Percentiles rank a stretch among this genome's conserved stretches.
Conservation (phyloP, 805 yeast genomes). For the Metschnikowia sp. region DNA sequence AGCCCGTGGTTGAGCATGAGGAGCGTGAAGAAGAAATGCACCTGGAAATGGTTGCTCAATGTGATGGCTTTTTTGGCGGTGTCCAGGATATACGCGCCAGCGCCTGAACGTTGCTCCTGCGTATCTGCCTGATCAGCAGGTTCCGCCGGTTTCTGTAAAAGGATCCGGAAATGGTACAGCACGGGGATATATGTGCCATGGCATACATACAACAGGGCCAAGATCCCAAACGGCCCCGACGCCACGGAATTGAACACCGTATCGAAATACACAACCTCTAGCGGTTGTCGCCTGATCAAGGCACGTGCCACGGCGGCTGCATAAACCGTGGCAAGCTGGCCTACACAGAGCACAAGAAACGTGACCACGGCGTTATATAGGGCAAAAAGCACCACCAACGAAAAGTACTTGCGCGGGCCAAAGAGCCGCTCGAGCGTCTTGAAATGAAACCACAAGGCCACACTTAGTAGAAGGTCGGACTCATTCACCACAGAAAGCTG, state of each 20-base stretch:
- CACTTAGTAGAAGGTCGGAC: slow-evolving; percentile 49
- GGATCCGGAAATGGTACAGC: slow-evolving; percentile 34
- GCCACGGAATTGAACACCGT: slow-evolving; percentile 33
- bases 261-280: slow-evolving; percentile 17
- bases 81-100: too few relatives aligned
- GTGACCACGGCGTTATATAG: slow-evolving; percentile 46
- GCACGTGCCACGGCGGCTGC: slow-evolving; percentile 30
- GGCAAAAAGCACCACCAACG: slow-evolving; percentile 42
- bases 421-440: slow-evolving; percentile 55
- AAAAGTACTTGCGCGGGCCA: slow-evolving; percentile 54
- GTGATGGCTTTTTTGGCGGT: slow-evolving; percentile 6
- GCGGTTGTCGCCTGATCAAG: slow-evolving; percentile 3
- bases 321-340: slow-evolving; percentile 32
- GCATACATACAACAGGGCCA: slow-evolving; percentile 39
- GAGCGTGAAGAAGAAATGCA: slow-evolving; percentile 35
- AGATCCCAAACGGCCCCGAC: slow-evolving; percentile 40
- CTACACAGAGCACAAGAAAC: slow-evolving; percentile 39
- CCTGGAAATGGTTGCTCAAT: slow-evolving; percentile 37
- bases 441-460: slow-evolving; percentile 47
- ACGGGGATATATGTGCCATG: slow-evolving; percentile 33
- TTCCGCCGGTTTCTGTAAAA: slow-evolving; percentile 15
- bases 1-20: slow-evolving; percentile 45
- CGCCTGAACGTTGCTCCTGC: too few relatives aligned
- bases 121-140: too few relatives aligned
- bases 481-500: slow-evolving; percentile 58